Evolutionary conservation across 2,329 filamentous ascomycete genomes (phyloP), one percentile per base, ranked within the genome.

Genomic region (Aspergillus ibericus): DNA sequence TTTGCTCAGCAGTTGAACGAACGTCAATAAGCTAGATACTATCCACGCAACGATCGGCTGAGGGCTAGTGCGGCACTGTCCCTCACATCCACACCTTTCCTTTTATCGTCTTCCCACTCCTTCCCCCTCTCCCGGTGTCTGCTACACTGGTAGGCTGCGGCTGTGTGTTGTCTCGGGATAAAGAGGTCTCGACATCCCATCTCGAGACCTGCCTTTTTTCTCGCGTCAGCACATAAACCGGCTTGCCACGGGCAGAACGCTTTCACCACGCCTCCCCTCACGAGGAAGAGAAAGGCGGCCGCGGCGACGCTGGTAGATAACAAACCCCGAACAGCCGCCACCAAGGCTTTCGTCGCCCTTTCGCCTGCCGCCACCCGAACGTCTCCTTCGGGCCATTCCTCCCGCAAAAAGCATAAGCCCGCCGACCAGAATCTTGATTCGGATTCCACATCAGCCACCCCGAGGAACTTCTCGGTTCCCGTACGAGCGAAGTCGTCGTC

Each of bases 211-310:
- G 50, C 53, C 60, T 68, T 61, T 66, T 63, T 65, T 60, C n/a
- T 55, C 56, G 61, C 44, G 50, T 62, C 66, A 66, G 58, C 66
- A 65, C 67, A 64, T 63, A 60, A 22, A 29, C 44, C 54, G 52
- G 52, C 59, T 66, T 61, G 50, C 62, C 62, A 57, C 53, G 52
- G 44, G n/a, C 16, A 40, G 46, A 47, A 35, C 29, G 53, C 51
- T 54, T 74, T 73, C 81, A 83, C 75, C 73, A 83, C 82, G 82
- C 78, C 81, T 79, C 79, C 81, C 68, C 75, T 72, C 71, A 75
- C 75, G 58, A 81, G 75, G 67, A 83, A 83, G 72, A 76, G 81
- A 71, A 83, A 82, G 76, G 81, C 80, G 73, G 75, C 75, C 72
- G 80, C 82, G 75, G 77, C 70, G 70, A 71, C 72, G 68, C 70